Percentiles rank a stretch among this genome's conserved stretches.
These are phyloP conservation scores for Penicillium sp. DNA, from an alignment of 2,329 filamentous ascomycete genomes.

Conservation along the genomic window DNA sequence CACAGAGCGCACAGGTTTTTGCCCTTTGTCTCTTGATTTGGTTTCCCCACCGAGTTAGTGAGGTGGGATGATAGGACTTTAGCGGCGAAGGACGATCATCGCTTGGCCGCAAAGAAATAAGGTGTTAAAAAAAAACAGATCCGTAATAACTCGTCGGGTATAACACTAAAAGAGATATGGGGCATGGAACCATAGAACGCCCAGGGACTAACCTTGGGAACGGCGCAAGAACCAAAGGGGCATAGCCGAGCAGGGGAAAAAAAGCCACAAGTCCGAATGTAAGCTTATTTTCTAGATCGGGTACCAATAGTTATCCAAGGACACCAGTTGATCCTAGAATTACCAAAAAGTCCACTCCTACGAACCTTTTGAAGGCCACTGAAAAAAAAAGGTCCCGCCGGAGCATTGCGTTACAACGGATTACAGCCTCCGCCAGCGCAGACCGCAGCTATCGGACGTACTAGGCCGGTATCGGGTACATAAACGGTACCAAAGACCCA, in stretches of 20 bases:
- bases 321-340: background rate
- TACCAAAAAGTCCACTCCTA: background rate
- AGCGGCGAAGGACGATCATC: constrained; percentile 22
- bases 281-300: constrained; percentile 8
- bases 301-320: background rate
- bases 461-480: constrained; percentile 9
- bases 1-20: constrained; percentile 16
- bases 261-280: background rate
- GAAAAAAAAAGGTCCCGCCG: background rate
- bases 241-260: constrained; percentile 12
- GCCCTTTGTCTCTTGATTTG: constrained; percentile 6
- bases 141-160: background rate
- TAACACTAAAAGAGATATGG: constrained; percentile 1
- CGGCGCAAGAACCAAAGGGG: constrained; percentile 10
- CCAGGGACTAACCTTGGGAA: constrained; percentile 13
- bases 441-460: background rate
- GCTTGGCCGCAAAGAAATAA: constrained; percentile 15
- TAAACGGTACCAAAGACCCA: constrained; percentile 3
- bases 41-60: constrained; percentile 16
- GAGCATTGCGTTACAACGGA: background rate
- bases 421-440: background rate
- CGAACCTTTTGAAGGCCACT: background rate
- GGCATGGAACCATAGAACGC: constrained; percentile 10
- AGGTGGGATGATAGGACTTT: constrained; percentile 12
- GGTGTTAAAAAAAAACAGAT: background rate